Percentiles rank a stretch among this genome's conserved stretches.
Conservation (phyloP, 768 basidiomycete species). For the Gymnopilus junonius region DNA sequence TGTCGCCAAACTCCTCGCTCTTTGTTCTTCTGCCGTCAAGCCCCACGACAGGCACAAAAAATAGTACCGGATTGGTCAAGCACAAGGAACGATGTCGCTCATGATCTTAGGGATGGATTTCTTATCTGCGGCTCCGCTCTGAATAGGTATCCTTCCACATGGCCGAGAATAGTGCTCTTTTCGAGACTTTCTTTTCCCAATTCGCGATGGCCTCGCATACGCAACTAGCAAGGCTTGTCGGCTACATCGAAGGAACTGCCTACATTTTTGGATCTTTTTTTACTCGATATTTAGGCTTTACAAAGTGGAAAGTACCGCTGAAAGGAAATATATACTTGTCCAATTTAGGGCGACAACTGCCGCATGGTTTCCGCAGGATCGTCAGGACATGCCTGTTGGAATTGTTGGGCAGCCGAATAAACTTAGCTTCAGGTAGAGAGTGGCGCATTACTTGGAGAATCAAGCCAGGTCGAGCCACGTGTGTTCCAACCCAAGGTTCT, state of each 20-base stretch:
- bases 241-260: too few relatives aligned
- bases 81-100: neutral
- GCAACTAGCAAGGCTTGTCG: neutral
- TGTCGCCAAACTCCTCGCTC: neutral
- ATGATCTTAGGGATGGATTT: neutral
- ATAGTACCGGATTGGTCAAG: neutral
- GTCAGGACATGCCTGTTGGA: neutral
- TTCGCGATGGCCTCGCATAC: neutral
- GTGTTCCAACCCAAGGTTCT: neutral
- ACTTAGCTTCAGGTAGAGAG: neutral
- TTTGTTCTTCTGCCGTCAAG: neutral
- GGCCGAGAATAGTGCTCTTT: neutral
- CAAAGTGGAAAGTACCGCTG: too few relatives aligned
- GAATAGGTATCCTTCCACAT: neutral
- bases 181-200: neutral
- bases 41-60: neutral
- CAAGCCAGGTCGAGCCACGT: slow-evolving; percentile 1
- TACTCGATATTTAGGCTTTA: too few relatives aligned
- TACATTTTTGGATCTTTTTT: too few relatives aligned
- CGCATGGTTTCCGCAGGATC: neutral
- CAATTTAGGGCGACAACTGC: neutral
- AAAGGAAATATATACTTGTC: neutral
- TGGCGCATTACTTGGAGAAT: neutral
- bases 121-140: neutral
- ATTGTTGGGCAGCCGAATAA: neutral